These are phyloP conservation scores for Colletotrichum sublineola DNA, from an alignment of 2,329 filamentous ascomycete genomes.

Conservation along the genomic window DNA sequence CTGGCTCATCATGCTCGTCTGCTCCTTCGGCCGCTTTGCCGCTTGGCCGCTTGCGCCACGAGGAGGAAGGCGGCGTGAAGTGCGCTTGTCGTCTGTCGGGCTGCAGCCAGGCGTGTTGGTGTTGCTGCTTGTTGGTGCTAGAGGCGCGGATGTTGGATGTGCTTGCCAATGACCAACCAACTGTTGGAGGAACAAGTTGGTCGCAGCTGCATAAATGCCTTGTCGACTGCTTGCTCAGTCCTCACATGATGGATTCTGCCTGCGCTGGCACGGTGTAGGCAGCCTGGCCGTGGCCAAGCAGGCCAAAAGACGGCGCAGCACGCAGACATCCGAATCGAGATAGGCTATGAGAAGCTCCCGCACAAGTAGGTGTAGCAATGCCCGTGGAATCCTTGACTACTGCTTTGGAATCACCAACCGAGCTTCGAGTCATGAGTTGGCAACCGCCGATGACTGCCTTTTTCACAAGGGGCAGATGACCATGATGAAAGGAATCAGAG, in stretches of 20 bases:
- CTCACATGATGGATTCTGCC: slow-evolving; percentile 9
- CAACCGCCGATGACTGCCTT: background rate
- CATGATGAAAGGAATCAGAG: background rate
- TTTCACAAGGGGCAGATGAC: background rate
- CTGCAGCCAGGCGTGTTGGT: background rate
- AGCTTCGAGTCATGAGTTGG: background rate
- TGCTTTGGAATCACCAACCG: background rate
- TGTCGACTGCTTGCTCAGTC: background rate
- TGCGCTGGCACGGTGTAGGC: background rate
- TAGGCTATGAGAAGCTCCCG: background rate
- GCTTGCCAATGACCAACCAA: background rate
- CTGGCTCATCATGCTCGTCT: background rate
- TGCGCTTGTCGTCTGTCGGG: slow-evolving; percentile 13
- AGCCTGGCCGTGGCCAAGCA: background rate
- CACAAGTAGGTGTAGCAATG: background rate
- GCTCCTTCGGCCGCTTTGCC: slow-evolving; percentile 2
- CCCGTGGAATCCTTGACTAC: background rate
- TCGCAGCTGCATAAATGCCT: background rate
- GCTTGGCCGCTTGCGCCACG: background rate
- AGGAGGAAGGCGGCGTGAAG: background rate
- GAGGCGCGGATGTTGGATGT: slow-evolving; percentile 10
- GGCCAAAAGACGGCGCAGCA: background rate
- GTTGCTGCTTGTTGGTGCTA: slow-evolving; percentile 3
- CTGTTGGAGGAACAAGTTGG: background rate
- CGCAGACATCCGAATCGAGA: background rate